Evolutionary conservation across 345 rosid species (phyloP).

Genomic region (Heritiera fomes): DNA sequence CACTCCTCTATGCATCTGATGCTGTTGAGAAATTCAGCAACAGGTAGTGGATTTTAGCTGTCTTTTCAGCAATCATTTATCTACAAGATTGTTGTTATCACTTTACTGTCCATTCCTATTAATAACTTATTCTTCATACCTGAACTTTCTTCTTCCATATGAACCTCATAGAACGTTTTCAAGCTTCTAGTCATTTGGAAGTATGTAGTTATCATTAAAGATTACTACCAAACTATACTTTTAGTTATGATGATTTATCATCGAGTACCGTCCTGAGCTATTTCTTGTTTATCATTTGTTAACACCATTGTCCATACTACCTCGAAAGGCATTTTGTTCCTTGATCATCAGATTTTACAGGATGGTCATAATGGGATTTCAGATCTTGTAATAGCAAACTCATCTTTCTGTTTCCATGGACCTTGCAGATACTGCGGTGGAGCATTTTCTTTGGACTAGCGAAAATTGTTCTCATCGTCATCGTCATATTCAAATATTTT

Average conservation of each 20-base stretch:
- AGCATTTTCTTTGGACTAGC: conserved; percentile 48
- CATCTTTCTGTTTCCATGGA: background rate
- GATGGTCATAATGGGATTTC: background rate
- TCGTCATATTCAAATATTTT: too few relatives aligned
- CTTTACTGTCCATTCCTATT: too few relatives aligned
- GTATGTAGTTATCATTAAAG: background rate
- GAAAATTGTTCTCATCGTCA: background rate
- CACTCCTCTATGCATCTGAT: conserved; percentile 83
- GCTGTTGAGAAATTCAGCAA: conserved; percentile 91
- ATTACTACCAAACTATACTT: background rate
- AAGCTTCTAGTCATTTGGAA: background rate
- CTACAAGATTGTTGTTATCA: too few relatives aligned
- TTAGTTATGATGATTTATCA: background rate
- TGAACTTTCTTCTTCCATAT: conserved; percentile 1
- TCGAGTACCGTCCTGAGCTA: background rate
- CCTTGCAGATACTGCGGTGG: conserved; percentile 54
- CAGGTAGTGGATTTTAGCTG: conserved; percentile 46
- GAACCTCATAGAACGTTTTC: background rate
- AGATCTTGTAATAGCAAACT: background rate
- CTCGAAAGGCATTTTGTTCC: background rate
- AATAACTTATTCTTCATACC: background rate
- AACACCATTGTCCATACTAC: background rate
- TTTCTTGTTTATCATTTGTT: background rate
- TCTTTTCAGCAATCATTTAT: background rate
- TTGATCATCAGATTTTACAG: background rate